Evolutionary conservation across 495 filamentous ascomycete species (phyloP).

Genomic region (Penicillium verhagenii): DNA sequence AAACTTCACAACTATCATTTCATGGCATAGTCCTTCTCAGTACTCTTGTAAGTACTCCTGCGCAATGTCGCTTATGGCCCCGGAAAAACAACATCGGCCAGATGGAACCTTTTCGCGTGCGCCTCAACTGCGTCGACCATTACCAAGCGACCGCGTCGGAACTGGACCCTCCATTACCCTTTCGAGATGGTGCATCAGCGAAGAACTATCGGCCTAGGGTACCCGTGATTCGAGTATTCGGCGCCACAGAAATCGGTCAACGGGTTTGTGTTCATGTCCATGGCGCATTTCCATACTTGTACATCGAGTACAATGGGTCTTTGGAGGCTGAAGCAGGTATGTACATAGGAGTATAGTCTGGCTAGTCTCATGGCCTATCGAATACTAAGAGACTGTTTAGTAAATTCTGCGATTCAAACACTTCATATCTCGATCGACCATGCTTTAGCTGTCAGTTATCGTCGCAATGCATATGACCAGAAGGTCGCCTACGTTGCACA

Average conservation of each 20-base stretch:
- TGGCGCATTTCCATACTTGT: conserved; percentile 92
- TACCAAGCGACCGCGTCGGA: conserved; percentile 76
- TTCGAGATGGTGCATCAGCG: conserved; percentile 49
- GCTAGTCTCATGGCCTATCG: background rate
- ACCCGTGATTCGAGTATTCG: conserved; percentile 88
- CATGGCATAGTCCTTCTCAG: conserved; percentile 7
- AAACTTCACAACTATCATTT: background rate
- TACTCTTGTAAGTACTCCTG: background rate
- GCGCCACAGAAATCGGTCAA: conserved; percentile 91
- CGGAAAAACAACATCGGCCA: conserved; percentile 17
- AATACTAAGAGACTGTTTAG: conserved; percentile 34
- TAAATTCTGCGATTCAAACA: conserved; percentile 65
- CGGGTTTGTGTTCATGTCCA: conserved; percentile 97
- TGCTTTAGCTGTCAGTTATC: conserved; percentile 78
- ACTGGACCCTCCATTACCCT: conserved; percentile 77
- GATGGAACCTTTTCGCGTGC: conserved; percentile 76
- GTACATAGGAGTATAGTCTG: conserved; percentile 2
- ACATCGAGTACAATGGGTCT: conserved; percentile 77
- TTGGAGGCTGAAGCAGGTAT: conserved; percentile 65
- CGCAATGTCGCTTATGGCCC: conserved; percentile 33
- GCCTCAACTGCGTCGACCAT: conserved; percentile 91
- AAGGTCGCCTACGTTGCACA: conserved; percentile 77
- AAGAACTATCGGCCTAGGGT: conserved; percentile 63
- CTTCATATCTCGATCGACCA: conserved; percentile 82
- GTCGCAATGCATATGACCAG: conserved; percentile 66